Evolutionary conservation across 345 rosid genomes (phyloP).

Genomic region (Streptanthus diversifolius): DNA sequence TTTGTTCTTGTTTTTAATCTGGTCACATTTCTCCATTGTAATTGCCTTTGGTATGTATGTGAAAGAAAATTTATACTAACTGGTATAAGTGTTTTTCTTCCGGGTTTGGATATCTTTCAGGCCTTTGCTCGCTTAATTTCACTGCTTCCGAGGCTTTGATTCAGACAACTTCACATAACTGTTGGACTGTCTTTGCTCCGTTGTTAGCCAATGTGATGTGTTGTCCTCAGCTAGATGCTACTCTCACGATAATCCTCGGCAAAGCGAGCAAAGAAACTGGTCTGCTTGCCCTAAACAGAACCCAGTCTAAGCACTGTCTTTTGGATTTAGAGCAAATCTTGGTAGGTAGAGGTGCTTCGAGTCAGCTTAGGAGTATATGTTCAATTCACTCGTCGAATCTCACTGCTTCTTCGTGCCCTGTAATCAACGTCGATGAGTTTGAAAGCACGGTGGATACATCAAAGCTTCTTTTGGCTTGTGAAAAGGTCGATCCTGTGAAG

Average conservation of each 20-base stretch:
- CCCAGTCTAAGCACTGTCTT: constrained; percentile 66
- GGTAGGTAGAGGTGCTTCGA: constrained; percentile 68
- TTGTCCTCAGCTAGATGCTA: constrained; percentile 90
- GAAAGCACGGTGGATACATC: constrained; percentile 63
- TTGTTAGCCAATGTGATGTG: constrained; percentile 87
- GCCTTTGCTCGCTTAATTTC: constrained; percentile 72
- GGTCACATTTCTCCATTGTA: not conserved
- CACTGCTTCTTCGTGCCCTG: constrained; percentile 78
- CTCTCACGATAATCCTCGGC: constrained; percentile 71
- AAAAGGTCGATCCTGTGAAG: constrained; percentile 74
- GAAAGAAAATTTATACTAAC: not conserved
- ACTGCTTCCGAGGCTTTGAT: constrained; percentile 63
- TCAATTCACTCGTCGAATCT: constrained; percentile 62
- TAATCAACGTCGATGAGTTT: constrained; percentile 65
- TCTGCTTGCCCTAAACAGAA: constrained; percentile 61
- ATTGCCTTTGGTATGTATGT: not conserved
- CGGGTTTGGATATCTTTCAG: constrained; percentile 32
- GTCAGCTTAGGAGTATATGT: constrained; percentile 55
- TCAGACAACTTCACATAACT: constrained; percentile 75
- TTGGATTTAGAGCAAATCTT: constrained; percentile 80
- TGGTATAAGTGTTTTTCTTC: not conserved
- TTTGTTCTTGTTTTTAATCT: constrained; percentile 25
- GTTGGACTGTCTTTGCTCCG: constrained; percentile 76
- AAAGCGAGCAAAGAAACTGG: constrained; percentile 67
- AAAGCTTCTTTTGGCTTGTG: constrained; percentile 73